These are phyloP conservation scores for Vitis vinifera DNA, from an alignment of 164 flowering plant genomes.

Conservation along the genomic window ASM3070453v1 NC_081807.1:3144001-3144500, in stretches of 20 bases:
- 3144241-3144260: conserved; percentile 95
- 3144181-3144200: conserved; percentile 98
- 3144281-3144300: conserved; percentile 99
- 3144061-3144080: conserved; percentile 71
- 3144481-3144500: too few species aligned
- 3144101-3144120: conserved; percentile 95
- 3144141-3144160: conserved; percentile 94
- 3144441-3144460: background rate
- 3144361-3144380: background rate
- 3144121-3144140: conserved; percentile 95
- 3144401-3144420: too few species aligned
- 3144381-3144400: too few species aligned
- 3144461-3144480: background rate
- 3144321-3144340: conserved; percentile 99
- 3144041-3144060: background rate
- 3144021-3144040: background rate
- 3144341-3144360: conserved; percentile 88
- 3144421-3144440: background rate
- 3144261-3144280: conserved; percentile 94
- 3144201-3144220: conserved; percentile 96
- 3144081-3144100: conserved; percentile 99
- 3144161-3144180: conserved; percentile 94
- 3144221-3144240: conserved; percentile 97
- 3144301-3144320: conserved; percentile 99
- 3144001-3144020: background rate